Base-by-base conservation (phyloP, 805 yeast genomes). In the Zygosaccharomyces bailii region DNA sequence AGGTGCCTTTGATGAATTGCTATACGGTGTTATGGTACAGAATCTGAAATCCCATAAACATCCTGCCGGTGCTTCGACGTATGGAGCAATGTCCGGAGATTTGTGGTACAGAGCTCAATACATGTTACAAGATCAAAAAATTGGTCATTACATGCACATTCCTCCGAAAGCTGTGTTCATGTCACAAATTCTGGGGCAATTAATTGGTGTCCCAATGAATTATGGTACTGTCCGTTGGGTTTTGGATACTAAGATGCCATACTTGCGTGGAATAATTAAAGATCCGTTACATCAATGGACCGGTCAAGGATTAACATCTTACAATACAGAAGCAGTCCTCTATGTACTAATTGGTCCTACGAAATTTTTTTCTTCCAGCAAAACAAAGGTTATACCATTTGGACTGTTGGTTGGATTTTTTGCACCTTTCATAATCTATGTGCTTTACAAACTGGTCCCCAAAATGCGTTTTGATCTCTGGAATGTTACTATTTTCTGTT, bases 281-380 rank as follows among this genome's bases (percentile, higher is more conserved):
- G 50, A 72, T 16, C 66, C 66, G 13, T 72, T 71, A 10, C 49
- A 73, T 45, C 59, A 64, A 37, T 73, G 76, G 71, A 68, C 69
- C 33, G 54, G 33, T 53, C 63, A 56, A 57, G 70, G 38, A 51
- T 60, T 20, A 67, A 66, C 50, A 49, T 76, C 39, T n/a, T 82
- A 86, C 59, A 49, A 58, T 1, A 46, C 66, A 6, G 42, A 56
- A 1, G 73, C 84, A 0, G 71, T 82, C 16, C 61, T 79, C 37
- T 82, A 86, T 85, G 87, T 72, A 65, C 57, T 69, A 4, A 72
- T 82, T 51, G 87, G 87, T 4, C 86, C 87, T 2, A 69, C 73
- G 27, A 21, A 29, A 11, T 77, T 78, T 36, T 81, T 82, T 56
- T 57, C 66, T 16, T 52, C 54, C 4, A 71, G 76, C 18, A 74